Evolutionary conservation across 805 yeast genomes (phyloP).

Genomic region (Cyberlindnera sargentensis): DNA sequence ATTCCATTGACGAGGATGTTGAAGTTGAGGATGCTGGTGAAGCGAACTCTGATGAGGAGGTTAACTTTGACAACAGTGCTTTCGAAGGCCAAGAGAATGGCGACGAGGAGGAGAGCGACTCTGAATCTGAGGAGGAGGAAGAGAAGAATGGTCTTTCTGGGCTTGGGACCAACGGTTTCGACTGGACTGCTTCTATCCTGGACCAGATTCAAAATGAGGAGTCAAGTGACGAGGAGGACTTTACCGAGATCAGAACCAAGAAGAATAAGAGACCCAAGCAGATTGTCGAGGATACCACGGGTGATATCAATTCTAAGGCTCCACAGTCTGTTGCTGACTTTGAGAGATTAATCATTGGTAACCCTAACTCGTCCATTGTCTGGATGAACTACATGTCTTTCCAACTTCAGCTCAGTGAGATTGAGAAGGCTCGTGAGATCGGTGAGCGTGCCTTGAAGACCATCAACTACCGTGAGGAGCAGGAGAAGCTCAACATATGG

Average conservation of each 20-base stretch:
- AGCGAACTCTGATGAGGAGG: slow-evolving; percentile 10
- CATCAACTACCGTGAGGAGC: slow-evolving; percentile 85
- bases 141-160: slow-evolving; percentile 37
- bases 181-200: slow-evolving; percentile 89
- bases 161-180: slow-evolving; percentile 80
- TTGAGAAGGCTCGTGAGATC: slow-evolving; percentile 90
- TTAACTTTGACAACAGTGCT: slow-evolving; percentile 1
- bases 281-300: slow-evolving; percentile 72
- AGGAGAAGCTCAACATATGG: slow-evolving; percentile 92
- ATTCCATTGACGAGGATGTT: slow-evolving; percentile 16
- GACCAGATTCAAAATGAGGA: slow-evolving; percentile 70
- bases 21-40: slow-evolving; percentile 13
- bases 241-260: slow-evolving; percentile 37
- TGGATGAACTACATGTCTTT: slow-evolving; percentile 99
- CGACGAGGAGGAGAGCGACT: slow-evolving; percentile 9
- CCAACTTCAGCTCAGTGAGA: slow-evolving; percentile 89
- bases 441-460: slow-evolving; percentile 90
- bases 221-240: slow-evolving; percentile 42
- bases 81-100: slow-evolving; percentile 8
- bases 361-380: slow-evolving; percentile 85
- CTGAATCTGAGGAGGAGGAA: slow-evolving; percentile 25
- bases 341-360: slow-evolving; percentile 85
- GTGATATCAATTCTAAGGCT: slow-evolving; percentile 71
- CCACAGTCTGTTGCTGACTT: slow-evolving; percentile 92
- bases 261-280: slow-evolving; percentile 35